Conservation (phyloP, 352 stramenopile genomes). For the Elongisporangium prolatum region DNA sequence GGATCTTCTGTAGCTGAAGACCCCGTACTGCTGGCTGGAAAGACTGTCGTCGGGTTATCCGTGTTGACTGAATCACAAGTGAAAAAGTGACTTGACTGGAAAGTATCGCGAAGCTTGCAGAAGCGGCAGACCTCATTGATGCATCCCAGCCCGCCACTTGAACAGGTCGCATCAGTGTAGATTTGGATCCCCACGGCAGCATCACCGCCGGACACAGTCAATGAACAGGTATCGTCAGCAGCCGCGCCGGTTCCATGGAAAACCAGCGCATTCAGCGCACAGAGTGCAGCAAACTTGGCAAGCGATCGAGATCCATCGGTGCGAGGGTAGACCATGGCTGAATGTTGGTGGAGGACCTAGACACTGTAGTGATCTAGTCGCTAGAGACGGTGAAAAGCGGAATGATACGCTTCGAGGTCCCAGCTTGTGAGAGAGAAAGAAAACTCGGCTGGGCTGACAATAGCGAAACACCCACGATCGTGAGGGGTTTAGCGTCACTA, state of each 20-base stretch:
- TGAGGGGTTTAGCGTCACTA: not conserved
- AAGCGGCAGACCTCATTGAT: slow-evolving; percentile 34
- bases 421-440: not conserved
- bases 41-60: not conserved
- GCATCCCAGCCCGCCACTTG: slow-evolving; percentile 20
- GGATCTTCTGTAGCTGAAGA: not conserved
- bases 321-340: slow-evolving; percentile 19
- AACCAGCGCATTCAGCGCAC: slow-evolving; percentile 15
- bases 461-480: not conserved
- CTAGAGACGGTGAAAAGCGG: not conserved
- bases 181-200: slow-evolving; percentile 15
- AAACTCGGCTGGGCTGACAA: too few relatives aligned
- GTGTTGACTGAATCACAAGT: slow-evolving; percentile 1
- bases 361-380: not conserved
- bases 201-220: slow-evolving; percentile 1
- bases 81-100: slow-evolving; percentile 14
- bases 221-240: slow-evolving; percentile 10
- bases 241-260: slow-evolving; percentile 6
- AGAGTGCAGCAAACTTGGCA: slow-evolving; percentile 20
- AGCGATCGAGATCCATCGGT: slow-evolving; percentile 13
- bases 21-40: not conserved
- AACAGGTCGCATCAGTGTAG: slow-evolving; percentile 14
- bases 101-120: slow-evolving; percentile 16
- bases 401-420: not conserved
- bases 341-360: not conserved